Evolutionary conservation across 2,329 filamentous ascomycete genomes (phyloP).

Genomic region (Fusarium mangiferae): DNA sequence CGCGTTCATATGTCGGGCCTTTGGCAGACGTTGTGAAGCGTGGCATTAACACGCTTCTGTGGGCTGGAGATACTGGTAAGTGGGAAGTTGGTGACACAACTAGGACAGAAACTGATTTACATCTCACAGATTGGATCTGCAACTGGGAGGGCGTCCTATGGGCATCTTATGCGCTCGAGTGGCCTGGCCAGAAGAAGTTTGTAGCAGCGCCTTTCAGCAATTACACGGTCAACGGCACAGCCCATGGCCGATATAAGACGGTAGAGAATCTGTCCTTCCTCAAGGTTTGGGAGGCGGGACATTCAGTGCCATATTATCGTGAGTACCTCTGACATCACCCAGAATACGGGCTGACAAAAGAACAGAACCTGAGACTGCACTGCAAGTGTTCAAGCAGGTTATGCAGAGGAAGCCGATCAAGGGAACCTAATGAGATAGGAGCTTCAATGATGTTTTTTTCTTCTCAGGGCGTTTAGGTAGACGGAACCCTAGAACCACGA

Average conservation of each 20-base stretch:
- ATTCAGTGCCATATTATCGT: constrained; percentile 62
- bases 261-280: constrained; percentile 67
- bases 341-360: constrained; percentile 1
- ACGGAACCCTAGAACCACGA: background rate
- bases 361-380: constrained; percentile 41
- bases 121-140: constrained; percentile 61
- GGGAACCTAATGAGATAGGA: constrained; percentile 23
- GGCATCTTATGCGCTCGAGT: constrained; percentile 59
- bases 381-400: constrained; percentile 43
- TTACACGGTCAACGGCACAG: constrained; percentile 61
- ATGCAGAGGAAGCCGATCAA: constrained; percentile 40
- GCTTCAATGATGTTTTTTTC: background rate
- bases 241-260: constrained; percentile 61
- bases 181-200: constrained; percentile 54
- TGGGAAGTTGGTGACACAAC: background rate
- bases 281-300: constrained; percentile 67
- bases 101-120: background rate
- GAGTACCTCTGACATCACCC: background rate
- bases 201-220: constrained; percentile 39
- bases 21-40: constrained; percentile 58
- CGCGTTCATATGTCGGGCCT: constrained; percentile 56
- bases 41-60: constrained; percentile 61
- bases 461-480: background rate
- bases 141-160: constrained; percentile 65
- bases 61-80: constrained; percentile 63